Evolutionary conservation across 805 yeast species (phyloP).

Genomic region (Schwanniomyces polymorphus): DNA sequence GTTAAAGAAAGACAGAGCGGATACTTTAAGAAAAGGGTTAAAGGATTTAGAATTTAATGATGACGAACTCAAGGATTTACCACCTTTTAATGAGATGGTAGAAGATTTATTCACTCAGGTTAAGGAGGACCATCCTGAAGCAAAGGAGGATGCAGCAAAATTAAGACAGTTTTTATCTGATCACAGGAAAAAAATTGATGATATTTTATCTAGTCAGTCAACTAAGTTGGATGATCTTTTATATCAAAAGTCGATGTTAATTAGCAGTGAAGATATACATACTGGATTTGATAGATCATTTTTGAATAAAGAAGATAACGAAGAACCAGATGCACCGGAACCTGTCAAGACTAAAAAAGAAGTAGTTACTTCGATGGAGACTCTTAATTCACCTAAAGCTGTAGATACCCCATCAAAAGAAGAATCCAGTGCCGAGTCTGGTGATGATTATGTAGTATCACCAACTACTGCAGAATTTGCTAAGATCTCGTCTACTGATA

Average conservation of each 20-base stretch:
- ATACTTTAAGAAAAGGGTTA: conserved; percentile 45
- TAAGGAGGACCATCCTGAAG: conserved; percentile 56
- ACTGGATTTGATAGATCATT: conserved; percentile 90
- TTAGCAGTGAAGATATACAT: conserved; percentile 86
- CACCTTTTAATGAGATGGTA: conserved; percentile 88
- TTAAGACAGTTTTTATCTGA: conserved; percentile 42
- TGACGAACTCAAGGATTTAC: conserved; percentile 42
- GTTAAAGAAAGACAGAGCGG: conserved; percentile 37
- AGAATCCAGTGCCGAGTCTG: conserved; percentile 16
- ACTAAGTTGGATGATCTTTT: conserved; percentile 66
- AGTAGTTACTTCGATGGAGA: conserved; percentile 27
- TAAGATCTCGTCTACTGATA: conserved; percentile 49
- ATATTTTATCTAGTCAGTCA: conserved; percentile 61
- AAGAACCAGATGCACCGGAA: conserved; percentile 14
- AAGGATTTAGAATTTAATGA: conserved; percentile 34
- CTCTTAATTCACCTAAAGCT: conserved; percentile 2
- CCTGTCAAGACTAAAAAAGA: conserved; percentile 14
- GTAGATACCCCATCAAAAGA: conserved; percentile 1
- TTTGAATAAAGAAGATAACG: conserved; percentile 56
- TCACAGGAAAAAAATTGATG: conserved; percentile 71
- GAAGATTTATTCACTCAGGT: conserved; percentile 85
- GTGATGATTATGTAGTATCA: conserved; percentile 53
- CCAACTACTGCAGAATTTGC: conserved; percentile 70
- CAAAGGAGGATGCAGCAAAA: conserved; percentile 34
- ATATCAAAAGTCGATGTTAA: conserved; percentile 70